Base-by-base conservation (phyloP, 169 alveolate species). In the Cryptosporidium ryanae region DNA sequence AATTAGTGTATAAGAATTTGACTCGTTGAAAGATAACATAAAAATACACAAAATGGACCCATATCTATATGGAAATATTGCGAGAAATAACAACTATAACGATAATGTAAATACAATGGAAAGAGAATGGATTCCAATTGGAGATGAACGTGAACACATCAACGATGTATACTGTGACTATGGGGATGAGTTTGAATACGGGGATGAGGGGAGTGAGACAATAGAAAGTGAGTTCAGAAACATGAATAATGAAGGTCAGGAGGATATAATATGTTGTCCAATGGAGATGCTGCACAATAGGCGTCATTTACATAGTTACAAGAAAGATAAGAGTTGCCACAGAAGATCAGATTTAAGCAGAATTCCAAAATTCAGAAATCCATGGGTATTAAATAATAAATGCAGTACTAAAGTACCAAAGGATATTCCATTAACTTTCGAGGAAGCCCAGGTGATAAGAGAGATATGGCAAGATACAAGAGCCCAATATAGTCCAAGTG, bases 401-500 rank as follows among this genome's bases (percentile, higher is more conserved):
- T 32, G 38, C 7, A 55, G 34, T 18, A 43, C 87, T 8, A 55
- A 27, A 59, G 34, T 32, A 44, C 34, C 59, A 17, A 76, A 55
- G 32, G 87, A 76, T 59, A 3, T 18, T 23, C 87, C 87, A 1
- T 38, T 76, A 55, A 76, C 76, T 59, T 61, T 38, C 48, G 87
- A 76, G 15, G 87, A 76, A 29, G 87, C 87, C 10, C 87, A 70
- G n/a, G 38, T 55, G 15, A 76, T 76, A 32, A 67, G 87, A 34
- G 87, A 76, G 27, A 76, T 76, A 57, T 76, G 87, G 87, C 87
- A 76, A 43, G 87, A 76, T 59, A 76, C 87, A 46, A 76, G 87
- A 31, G 87, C 87, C 23, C 87, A 76, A 61, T 76, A 76, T 44
- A 54, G 63, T 49, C 87, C 87, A n/a, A 76, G 87, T 18, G 87